A percentile compares a stretch with the other conserved stretches of the same genome.
These are phyloP conservation scores for Globisporangium barbulae DNA, from an alignment of 352 stramenopile species.

Conservation along the genomic window DNA sequence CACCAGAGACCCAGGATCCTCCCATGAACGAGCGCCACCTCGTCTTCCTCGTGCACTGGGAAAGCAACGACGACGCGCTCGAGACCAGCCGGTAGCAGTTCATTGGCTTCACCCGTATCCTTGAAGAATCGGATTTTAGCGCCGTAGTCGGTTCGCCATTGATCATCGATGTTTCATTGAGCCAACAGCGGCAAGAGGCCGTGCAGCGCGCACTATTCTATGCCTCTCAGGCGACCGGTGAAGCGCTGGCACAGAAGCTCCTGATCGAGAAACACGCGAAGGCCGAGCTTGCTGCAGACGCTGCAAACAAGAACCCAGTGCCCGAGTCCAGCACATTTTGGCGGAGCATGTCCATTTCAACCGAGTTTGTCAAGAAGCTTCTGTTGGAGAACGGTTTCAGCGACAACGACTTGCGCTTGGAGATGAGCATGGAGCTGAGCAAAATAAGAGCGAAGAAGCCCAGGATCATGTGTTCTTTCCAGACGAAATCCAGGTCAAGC, in stretches of 20 bases:
- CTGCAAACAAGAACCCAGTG: neutral
- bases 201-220: neutral
- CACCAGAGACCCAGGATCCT: neutral
- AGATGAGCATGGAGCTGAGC: constrained; percentile 8
- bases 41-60: neutral
- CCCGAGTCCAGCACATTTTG: neutral
- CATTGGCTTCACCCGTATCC: constrained; percentile 5
- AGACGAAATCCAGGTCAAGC: neutral
- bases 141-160: neutral
- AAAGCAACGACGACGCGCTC: neutral
- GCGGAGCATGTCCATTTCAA: neutral
- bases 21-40: neutral
- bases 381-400: neutral
- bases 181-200: neutral
- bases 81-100: too few species aligned
- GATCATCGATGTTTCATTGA: neutral
- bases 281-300: neutral
- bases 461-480: neutral
- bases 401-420: neutral
- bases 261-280: neutral
- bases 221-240: neutral
- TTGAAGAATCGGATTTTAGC: neutral
- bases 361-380: constrained; percentile 8
- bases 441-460: neutral
- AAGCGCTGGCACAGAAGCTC: neutral